Base-by-base conservation (phyloP, 1,139 yeast species). In the Candida sanyaensis region DNA sequence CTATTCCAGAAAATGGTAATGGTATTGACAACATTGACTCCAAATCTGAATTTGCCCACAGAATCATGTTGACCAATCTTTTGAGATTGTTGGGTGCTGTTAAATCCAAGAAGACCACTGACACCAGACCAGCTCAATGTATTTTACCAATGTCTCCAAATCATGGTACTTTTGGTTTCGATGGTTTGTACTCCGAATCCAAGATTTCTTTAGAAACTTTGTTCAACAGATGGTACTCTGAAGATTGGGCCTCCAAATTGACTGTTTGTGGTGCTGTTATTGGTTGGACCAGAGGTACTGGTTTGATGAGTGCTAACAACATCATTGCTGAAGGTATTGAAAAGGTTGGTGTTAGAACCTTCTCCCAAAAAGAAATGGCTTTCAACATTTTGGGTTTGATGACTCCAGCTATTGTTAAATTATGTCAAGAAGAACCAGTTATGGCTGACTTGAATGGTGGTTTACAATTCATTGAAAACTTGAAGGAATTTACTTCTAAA, bases 261-360 rank as follows among this genome's bases (percentile, higher is more conserved):
- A 93, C 98, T 54, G 79, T 93, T 55, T 92, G 98, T 73, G 99
- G 99, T 79, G 97, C 98, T 46, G 83, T 93, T 57, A 93, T 93
- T 71, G 99, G 99, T 67, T 93, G 99, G 99, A 93, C 99, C 55
- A 90, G 99, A 82, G 99, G 99, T 73, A 93, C 99, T 54, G 99
- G 99, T 66, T 85, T 93, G 66, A 93, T 93, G 99, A 81, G 92
- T 64, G 97, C 87, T 61, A 93, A 93, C 80, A 93, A 93, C 77
- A 87, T 91, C 66, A 90, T 93, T 69, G 97, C 99, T 51, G 97
- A 92, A 75, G 97, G 97, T 60, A 89, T 93, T 66, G 99, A 93
- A 75, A 84, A 84, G 67, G 77, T 88, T 56, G 98, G 99, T 63
- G 97, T 93, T 47, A 88, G 99, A 75, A 93, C 99, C 43, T 93